phyloP scores from a whole-genome alignment of 1,284 basidiomycete genomes.

The Mycena sp. region DNA sequence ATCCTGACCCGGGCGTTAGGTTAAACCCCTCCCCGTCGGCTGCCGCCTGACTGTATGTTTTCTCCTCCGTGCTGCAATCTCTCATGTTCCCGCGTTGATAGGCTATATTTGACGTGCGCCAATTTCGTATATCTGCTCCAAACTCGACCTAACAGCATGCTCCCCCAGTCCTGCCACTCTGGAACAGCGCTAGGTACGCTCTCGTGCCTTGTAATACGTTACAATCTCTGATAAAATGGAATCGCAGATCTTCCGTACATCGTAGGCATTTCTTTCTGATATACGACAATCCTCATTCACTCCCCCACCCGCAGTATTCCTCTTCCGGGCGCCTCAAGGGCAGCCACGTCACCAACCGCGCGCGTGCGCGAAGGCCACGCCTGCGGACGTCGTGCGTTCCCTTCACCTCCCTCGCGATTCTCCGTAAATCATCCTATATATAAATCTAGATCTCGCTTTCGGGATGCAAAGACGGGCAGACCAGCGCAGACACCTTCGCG shows the following conservation, averaged over 20 bases:
- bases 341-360: slow-evolving; percentile 51
- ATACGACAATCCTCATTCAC: no score
- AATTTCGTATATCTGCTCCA: slow-evolving; percentile 34
- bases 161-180: slow-evolving; percentile 67
- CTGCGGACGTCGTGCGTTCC: slow-evolving; percentile 52
- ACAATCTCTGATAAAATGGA: not conserved
- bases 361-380: slow-evolving; percentile 47
- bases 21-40: slow-evolving; percentile 57
- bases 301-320: slow-evolving; percentile 57
- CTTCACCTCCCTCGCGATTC: slow-evolving; percentile 34
- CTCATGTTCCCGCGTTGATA: slow-evolving; percentile 35
- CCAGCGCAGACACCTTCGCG: slow-evolving; percentile 66
- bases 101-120: slow-evolving; percentile 76
- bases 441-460: slow-evolving; percentile 66
- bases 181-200: slow-evolving; percentile 65
- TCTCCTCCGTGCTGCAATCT: no score
- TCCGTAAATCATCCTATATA: slow-evolving; percentile 29
- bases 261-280: slow-evolving; percentile 43
- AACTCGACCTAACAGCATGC: not conserved
- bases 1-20: not conserved
- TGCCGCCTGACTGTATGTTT: slow-evolving; percentile 76
- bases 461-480: slow-evolving; percentile 84
- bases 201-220: not conserved
- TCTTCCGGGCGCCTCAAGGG: slow-evolving; percentile 66
- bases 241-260: slow-evolving; percentile 69